Evolutionary conservation across 179 eudicot genomes (phyloP).

Genomic region (Vitellaria paradoxa): DNA sequence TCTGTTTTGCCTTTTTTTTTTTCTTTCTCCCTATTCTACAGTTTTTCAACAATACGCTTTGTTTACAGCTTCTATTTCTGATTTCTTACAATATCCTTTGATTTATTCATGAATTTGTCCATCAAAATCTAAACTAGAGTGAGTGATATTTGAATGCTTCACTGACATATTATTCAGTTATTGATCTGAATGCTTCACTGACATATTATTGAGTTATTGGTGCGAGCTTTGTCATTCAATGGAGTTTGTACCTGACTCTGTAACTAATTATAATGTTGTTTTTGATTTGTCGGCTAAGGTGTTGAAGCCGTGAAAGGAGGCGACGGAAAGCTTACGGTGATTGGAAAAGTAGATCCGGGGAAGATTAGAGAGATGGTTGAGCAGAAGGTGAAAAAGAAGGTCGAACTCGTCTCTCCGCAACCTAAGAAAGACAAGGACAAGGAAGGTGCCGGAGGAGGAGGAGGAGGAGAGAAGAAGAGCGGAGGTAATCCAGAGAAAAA

Average conservation of each 20-base stretch:
- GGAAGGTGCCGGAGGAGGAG: neutral
- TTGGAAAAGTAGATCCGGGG: slow-evolving; percentile 45
- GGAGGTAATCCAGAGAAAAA: slow-evolving; percentile 19
- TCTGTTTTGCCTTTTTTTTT: neutral
- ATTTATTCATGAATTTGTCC: neutral
- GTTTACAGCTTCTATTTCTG: neutral
- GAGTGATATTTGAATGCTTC: too few species aligned
- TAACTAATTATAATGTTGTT: too few species aligned
- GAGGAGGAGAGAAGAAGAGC: slow-evolving; percentile 9
- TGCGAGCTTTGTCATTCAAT: neutral
- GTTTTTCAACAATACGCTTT: neutral
- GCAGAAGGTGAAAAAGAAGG: slow-evolving; percentile 40
- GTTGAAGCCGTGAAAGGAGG: slow-evolving; percentile 41
- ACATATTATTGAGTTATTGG: neutral
- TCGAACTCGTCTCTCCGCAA: slow-evolving; percentile 57
- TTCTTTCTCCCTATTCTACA: neutral
- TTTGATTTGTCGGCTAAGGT: slow-evolving; percentile 30
- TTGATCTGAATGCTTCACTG: too few species aligned
- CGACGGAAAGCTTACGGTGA: slow-evolving; percentile 39
- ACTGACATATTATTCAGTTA: too few species aligned
- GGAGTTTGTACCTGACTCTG: neutral
- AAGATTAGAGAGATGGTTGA: slow-evolving; percentile 41
- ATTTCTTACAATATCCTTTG: neutral
- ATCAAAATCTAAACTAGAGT: too few species aligned
- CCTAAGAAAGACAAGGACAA: slow-evolving; percentile 28